Base-by-base conservation (phyloP, 768 basidiomycete genomes). In the Phaeolepiota aurea region DNA sequence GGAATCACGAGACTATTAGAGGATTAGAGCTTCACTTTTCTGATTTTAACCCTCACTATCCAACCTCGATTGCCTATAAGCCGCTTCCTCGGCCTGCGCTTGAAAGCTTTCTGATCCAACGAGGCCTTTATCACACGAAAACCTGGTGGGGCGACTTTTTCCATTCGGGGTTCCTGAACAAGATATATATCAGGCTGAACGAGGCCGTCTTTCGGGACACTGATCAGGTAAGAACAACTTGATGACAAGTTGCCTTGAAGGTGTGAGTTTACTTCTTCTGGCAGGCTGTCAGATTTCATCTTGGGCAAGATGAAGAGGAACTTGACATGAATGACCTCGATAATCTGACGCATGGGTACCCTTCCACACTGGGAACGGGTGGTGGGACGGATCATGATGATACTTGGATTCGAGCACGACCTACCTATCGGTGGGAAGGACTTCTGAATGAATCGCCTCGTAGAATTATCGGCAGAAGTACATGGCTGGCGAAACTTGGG, bases 301-400 rank as follows among this genome's bases (percentile, higher is more conserved):
- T 82, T 10, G 82, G 81, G 3, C 60, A 64, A 40, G 66, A 72
- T 32, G 52, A 54, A 19, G 59, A 62, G 3, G 69, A 77, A 52
- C 57, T 79, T 20, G 75, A 81, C 47, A 79, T 86, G 76, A 71
- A 77, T 41, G 73, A 78, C 20, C 58, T 86, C 28, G 79, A 82
- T 47, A 42, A 69, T 11, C 64, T 76, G 40, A 72, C 74, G 2
- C 70, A 66, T 38, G 64, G 56, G 12, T 66, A 61, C 28, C 56
- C 72, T 1, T 79, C 81, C 2, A 76, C 73, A 2, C 55, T 80
- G 15, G 82, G 77, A 3, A 82, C 79, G 1, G 79, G 79, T 1
- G 74, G 67, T n/a, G 81, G 79, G 3, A 87, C 85, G 0, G 79
- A 85, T 50, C 74, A 84, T 46, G 77, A 87, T 50, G 74, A 77